Base-by-base conservation (phyloP, 257 asterid genomes). In the Rehmannia glutinosa region DNA sequence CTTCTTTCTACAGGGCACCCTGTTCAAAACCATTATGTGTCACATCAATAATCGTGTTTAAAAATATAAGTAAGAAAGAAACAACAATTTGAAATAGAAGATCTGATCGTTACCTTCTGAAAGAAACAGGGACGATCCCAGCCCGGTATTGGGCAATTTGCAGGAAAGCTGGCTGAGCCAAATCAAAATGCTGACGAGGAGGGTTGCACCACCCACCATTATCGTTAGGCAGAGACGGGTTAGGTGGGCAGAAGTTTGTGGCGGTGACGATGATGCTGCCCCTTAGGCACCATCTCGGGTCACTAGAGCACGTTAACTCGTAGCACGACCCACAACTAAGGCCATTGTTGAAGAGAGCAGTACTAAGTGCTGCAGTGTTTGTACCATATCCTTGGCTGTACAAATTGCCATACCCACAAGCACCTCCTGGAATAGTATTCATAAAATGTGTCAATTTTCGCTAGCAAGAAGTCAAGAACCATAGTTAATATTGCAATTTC, bases 361-460 rank as follows among this genome's bases (percentile, higher is more conserved):
- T 86, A 50, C 93, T 88, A 1, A 88, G 82, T 8, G 96, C 96
- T 57, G 93, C 96, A 5, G 93, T 88, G 83, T 77, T 73, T 1
- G 86, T 86, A 0, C 96, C 96, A 51, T 88, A 88, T 2, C 96
- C 96, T 59, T 79, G 82, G 73, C 89, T 84, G 33, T 86, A 82
- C 63, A 88, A 73, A 47, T 88, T 88, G 1, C 96, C 96, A 64
- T 86, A 88, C 38, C 96, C 96, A 72, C 96, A 88, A 24, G 96
- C 96, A 50, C 93, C 93, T 39, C 96, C 96, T 87, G 69, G 74
- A 78, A 24, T 43, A 49, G 2, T 36, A 36, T 36, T 3, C 2
- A 38, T 3, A 11, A 76, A 13, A n/a, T n/a, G n/a, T n/a, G n/a
- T n/a, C n/a, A n/a, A n/a, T n/a, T n/a, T n/a, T n/a, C n/a, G n/a